phyloP scores from a whole-genome alignment of 106 monocot genomes.

The Hemerocallis citrina region DNA sequence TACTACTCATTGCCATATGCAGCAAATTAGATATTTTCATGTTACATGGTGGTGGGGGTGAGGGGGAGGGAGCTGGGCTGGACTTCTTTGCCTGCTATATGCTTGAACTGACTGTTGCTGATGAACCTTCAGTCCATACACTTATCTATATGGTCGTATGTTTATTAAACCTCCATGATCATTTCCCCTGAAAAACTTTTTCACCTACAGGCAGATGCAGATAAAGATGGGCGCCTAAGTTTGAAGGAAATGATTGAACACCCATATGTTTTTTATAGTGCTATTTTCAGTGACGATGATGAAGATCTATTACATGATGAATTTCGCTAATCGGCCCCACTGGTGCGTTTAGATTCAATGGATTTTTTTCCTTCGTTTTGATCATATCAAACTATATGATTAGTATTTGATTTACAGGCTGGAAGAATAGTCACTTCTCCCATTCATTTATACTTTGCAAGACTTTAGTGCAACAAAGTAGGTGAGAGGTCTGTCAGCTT shows the following conservation, averaged over 20 bases:
- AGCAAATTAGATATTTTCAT: too few species aligned
- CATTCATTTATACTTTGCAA: not conserved
- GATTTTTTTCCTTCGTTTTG: not conserved
- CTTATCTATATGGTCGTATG: not conserved
- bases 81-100: not conserved
- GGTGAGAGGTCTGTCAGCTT: slow-evolving; percentile 1
- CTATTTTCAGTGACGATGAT: slow-evolving; percentile 71
- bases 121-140: not conserved
- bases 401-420: slow-evolving; percentile 1
- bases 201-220: slow-evolving; percentile 64
- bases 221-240: slow-evolving; percentile 77
- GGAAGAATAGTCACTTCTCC: not conserved
- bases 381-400: not conserved
- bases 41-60: too few species aligned
- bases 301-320: slow-evolving; percentile 68
- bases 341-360: not conserved
- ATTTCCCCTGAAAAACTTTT: not conserved
- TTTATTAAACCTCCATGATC: not conserved
- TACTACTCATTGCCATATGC: too few species aligned
- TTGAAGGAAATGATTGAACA: slow-evolving; percentile 81
- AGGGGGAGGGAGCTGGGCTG: too few species aligned
- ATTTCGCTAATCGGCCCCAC: slow-evolving; percentile 49
- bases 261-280: slow-evolving; percentile 82
- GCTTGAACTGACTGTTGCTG: not conserved
- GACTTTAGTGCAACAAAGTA: slow-evolving; percentile 1